Evolutionary conservation across 2,329 filamentous ascomycete genomes (phyloP), one percentile per base, ranked within the genome.

Genomic region (Bimuria novae-zelandiae): DNA sequence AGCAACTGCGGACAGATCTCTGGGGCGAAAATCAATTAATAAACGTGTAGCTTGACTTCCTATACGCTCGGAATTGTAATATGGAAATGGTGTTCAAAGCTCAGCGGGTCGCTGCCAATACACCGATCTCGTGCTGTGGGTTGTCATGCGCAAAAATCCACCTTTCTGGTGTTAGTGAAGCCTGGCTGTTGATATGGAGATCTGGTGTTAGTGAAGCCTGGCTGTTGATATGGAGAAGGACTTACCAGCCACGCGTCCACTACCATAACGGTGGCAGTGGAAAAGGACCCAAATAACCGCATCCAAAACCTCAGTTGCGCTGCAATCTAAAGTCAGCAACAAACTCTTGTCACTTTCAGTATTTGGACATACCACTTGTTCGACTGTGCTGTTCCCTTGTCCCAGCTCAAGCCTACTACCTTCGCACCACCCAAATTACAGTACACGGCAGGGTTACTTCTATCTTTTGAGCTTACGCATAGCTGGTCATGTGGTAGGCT

Each of bases 1-100:
- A 44, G 32, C 22, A 33, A 43, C n/a, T 51, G 49, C 19, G 49
- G 49, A 12, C 49, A 51, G 32, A 4, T 51, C 3, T 51, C 49
- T 10, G 49, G 49, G 8, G n/a, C 32, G 11, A 51, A 44, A 19
- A 33, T 35, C 6, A 44, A 21, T 3, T 44, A 10, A 44, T 4
- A 10, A 19, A 12, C 4, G 4, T 12, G 3, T 12, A n/a, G 4
- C 30, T 33, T 33, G 30, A 12, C 7, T 30, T 30, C 7, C 30
- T 33, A 33, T n/a, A 12, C n/a, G 11, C 12, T 11, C n/a, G 10
- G 12, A 17, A 7, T 17, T 6, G n/a, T 36, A 36, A 33, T 12
- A 33, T 3, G n/a, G 4, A 12, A 3, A 33, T 12, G 30, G n/a
- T 12, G 30, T n/a, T n/a, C n/a, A 33, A 12, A 33, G 11, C 12